Base-by-base conservation (phyloP, 108 stramenopile genomes). In the Thalassiosira profunda region DNA sequence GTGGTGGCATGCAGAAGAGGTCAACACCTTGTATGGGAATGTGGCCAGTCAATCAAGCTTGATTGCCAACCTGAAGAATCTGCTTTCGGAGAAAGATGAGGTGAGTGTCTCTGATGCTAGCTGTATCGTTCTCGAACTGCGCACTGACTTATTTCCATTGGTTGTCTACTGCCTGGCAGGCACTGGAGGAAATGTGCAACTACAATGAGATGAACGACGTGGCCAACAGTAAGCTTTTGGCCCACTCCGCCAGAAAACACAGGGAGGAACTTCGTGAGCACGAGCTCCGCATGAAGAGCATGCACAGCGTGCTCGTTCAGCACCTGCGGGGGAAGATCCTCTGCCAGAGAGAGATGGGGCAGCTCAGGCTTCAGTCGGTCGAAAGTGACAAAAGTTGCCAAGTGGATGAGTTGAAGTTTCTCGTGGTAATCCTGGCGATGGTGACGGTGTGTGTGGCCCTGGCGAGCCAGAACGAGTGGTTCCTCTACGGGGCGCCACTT, bases 201-300 rank as follows among this genome's bases (percentile, higher is more conserved):
- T 45, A 40, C 15, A 31, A 34, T 38, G 26, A 57, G 25, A 68
- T 68, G 55, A 68, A 68, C 31, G 52, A 68, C 20, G 15, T 37
- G 21, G 67, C 67, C 0, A 68, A 45, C 28, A 18, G 14, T 33
- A 68, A 46, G 20, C 10, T 68, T 14, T 21, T 68, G 37, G 21
- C 11, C 3, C 42, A 43, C 36, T 14, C 28, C 45, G 25, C 6
- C 2, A 44, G 46, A 38, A 68, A 55, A 34, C 30, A 68, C 10
- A 12, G 31, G 12, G 23, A 12, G 9, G 37, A 57, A 14, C 14
- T 68, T 20, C n/a, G n/a, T n/a, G n/a, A n/a, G n/a, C n/a, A n/a
- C n/a, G n/a, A n/a, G n/a, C n/a, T n/a, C n/a, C n/a, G n/a, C n/a
- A n/a, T n/a, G n/a, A n/a, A n/a, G n/a, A n/a, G n/a, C n/a, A n/a